Base-by-base conservation (phyloP, 1,284 basidiomycete species). In the Schizophyllum amplum region DNA sequence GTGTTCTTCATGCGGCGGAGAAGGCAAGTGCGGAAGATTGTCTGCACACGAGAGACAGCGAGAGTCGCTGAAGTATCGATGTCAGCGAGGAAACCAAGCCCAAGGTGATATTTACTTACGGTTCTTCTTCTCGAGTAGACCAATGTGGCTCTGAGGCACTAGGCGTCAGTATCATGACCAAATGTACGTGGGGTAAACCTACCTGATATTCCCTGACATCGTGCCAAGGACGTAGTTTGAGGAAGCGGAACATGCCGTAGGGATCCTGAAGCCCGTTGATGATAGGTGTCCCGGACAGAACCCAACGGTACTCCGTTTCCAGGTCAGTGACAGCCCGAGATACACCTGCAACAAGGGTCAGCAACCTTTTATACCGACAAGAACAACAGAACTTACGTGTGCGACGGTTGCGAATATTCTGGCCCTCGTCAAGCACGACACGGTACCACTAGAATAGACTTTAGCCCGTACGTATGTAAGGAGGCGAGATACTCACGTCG, bases 221-320 rank as follows among this genome's bases (percentile, higher is more conserved):
- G 56, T 81, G 75, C 75, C 75, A 80, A n/a, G 77, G 79, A 5
- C 76, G 67, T 20, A 78, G 65, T 51, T 69, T 69, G 24, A 84
- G 64, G 69, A 84, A 84, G 13, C 83, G 74, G 13, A 85, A 57
- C 22, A 75, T 71, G 2, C 72, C 71, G 63, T 80, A 84, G 0
- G 75, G 72, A 61, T 86, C 83, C 0, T 63, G 58, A 20, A 84
- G 69, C 11, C 67, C 63, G 60, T 85, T 86, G 55, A 81, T 74
- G 57, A 84, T 80, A 0, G 82, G 83, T 0, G 67, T 79, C 73
- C 80, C 80, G 24, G 79, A 81, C 4, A 83, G 69, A 59, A 77
- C 78, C 81, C 81, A 83, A 23, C 80, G 72, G 61, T 78, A 74
- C 9, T 58, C 71, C 1, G 75, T 57, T 1, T 69, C 64, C 9